phyloP scores from a whole-genome alignment of 352 stramenopile genomes.

The Thalassiosira exigua region DNA sequence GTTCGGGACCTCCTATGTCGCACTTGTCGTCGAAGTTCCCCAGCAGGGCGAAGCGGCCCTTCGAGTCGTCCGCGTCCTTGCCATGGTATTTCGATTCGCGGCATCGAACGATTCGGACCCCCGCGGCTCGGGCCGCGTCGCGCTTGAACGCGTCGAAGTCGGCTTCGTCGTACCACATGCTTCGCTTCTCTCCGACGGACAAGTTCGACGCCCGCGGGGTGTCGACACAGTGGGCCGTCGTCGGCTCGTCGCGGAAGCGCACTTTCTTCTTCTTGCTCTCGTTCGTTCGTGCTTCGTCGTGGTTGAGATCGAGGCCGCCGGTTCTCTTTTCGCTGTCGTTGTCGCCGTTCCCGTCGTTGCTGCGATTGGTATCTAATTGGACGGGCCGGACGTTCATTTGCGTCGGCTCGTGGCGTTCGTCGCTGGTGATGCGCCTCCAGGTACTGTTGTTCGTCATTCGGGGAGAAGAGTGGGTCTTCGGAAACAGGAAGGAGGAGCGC shows the following conservation, averaged over 20 bases:
- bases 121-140: slow-evolving; percentile 13
- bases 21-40: slow-evolving; percentile 24
- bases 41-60: slow-evolving; percentile 8
- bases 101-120: slow-evolving; percentile 15
- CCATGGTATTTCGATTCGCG: not conserved
- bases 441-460: not conserved
- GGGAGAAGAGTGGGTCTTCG: not conserved
- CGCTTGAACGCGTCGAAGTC: slow-evolving; percentile 32
- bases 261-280: slow-evolving; percentile 7
- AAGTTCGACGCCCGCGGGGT: not conserved
- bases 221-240: not conserved
- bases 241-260: not conserved
- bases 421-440: not conserved
- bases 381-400: no score
- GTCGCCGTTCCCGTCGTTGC: not conserved
- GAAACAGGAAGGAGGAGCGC: slow-evolving; percentile 10
- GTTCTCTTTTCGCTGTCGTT: slow-evolving; percentile 16
- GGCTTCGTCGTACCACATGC: slow-evolving; percentile 22
- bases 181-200: not conserved
- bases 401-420: no score
- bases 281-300: no score
- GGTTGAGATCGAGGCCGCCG: no score
- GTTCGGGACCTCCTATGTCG: not conserved
- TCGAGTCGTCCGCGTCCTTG: not conserved
- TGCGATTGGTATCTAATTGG: not conserved